Percentiles rank a stretch among this genome's conserved stretches.
These are phyloP conservation scores for Pleurozium schreberi DNA, from an alignment of 225 moss, liverwort and hornwort species.

Conservation along the genomic window DNA sequence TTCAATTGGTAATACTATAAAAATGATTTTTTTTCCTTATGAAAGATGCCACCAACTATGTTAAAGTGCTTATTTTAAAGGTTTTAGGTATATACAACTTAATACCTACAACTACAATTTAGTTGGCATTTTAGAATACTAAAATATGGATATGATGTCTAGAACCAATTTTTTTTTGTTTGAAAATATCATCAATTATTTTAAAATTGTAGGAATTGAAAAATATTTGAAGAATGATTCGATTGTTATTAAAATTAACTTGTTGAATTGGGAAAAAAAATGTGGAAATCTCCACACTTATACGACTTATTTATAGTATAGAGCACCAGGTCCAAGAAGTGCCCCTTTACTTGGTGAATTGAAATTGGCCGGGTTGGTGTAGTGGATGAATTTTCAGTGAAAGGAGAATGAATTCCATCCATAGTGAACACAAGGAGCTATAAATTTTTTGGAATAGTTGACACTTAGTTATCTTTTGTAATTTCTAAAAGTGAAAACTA, in stretches of 20 bases:
- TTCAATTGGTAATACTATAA: neutral
- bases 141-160: neutral
- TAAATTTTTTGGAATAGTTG: neutral
- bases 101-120: neutral
- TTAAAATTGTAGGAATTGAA: neutral
- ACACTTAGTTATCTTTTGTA: neutral
- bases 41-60: neutral
- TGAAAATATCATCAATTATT: neutral
- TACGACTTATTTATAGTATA: neutral
- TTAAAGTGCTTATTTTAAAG: neutral
- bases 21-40: neutral
- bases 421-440: neutral
- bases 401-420: neutral
- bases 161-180: neutral
- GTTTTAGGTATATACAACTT: neutral
- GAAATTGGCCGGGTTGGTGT: neutral
- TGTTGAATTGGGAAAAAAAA: neutral
- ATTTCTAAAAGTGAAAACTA: neutral
- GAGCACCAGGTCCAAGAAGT: neutral
- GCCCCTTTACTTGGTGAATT: neutral
- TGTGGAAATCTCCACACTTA: neutral
- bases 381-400: neutral
- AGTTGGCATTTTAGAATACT: too few relatives aligned
- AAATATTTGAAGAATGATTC: neutral
- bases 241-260: neutral